These are phyloP conservation scores for Didymella sp. DNA, from an alignment of 2,329 filamentous ascomycete species.

Conservation along the genomic window DNA sequence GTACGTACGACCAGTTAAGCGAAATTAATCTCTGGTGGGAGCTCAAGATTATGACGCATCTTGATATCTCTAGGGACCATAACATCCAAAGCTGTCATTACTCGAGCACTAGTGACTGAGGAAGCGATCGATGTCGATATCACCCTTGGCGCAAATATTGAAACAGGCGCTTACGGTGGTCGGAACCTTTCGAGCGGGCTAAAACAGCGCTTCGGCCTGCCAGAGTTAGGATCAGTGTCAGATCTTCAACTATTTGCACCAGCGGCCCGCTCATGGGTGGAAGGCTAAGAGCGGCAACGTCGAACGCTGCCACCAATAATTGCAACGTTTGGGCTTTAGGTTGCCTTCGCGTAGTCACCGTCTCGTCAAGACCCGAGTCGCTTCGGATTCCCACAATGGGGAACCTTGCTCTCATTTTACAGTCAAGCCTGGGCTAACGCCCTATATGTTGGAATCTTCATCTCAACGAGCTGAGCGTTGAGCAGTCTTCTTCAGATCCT, in stretches of 20 bases:
- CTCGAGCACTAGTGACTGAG: too few relatives aligned
- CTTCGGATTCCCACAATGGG: background rate
- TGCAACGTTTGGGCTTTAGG: background rate
- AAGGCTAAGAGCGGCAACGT: background rate
- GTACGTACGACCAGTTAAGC: background rate
- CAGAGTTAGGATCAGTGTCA: background rate
- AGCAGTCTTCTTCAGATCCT: background rate
- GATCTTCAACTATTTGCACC: background rate
- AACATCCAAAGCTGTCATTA: too few relatives aligned
- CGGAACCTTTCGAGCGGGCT: background rate
- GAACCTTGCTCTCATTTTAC: background rate
- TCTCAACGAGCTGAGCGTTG: background rate
- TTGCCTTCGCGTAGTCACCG: background rate
- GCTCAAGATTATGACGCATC: background rate
- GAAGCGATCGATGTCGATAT: background rate
- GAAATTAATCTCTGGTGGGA: background rate
- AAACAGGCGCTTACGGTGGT: background rate
- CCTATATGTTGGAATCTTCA: background rate
- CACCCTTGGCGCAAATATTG: background rate
- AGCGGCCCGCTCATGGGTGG: conserved; percentile 1
- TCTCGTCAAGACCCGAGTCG: background rate
- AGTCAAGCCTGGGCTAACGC: background rate
- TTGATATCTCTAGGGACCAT: background rate
- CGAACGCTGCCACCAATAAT: background rate
- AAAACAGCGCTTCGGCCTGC: background rate